Percentiles rank a stretch among this genome's conserved stretches.
phyloP scores from a whole-genome alignment of 768 basidiomycete species.

The Lactarius psammicola region DNA sequence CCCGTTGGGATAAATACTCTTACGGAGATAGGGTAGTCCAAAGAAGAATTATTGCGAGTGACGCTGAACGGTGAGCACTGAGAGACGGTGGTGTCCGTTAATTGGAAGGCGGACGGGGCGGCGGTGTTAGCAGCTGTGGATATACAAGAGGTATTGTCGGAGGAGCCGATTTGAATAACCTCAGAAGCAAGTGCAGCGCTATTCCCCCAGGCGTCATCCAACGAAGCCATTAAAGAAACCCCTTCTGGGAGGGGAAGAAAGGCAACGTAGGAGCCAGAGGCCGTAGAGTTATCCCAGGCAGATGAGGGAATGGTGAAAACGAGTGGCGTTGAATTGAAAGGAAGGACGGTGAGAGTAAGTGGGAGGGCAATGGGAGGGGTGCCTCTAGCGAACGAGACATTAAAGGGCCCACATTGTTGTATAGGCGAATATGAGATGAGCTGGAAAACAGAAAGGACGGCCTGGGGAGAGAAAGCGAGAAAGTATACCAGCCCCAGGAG shows the following conservation, averaged over 20 bases:
- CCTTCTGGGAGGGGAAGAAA: conserved; percentile 53
- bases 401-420: conserved; percentile 53
- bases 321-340: conserved; percentile 51
- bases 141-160: conserved; percentile 46
- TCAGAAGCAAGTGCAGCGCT: conserved; percentile 47
- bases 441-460: conserved; percentile 34
- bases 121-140: conserved; percentile 26
- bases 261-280: conserved; percentile 45
- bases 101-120: conserved; percentile 34
- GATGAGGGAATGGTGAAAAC: conserved; percentile 46
- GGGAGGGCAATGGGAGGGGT: conserved; percentile 39
- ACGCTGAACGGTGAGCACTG: conserved; percentile 55
- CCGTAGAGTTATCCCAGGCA: conserved; percentile 38
- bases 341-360: conserved; percentile 50
- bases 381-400: conserved; percentile 46
- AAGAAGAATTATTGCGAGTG: conserved; percentile 39
- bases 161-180: conserved; percentile 45
- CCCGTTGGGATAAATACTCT: conserved; percentile 37
- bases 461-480: conserved; percentile 32
- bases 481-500: conserved; percentile 19
- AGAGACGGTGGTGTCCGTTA: conserved; percentile 36
- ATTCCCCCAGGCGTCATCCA: conserved; percentile 47
- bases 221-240: conserved; percentile 52
- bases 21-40: conserved; percentile 42
- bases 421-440: conserved; percentile 42